Evolutionary conservation across 2,329 filamentous ascomycete species (phyloP), one percentile per base, ranked within the genome.

Genomic region (Lasiodiplodia sp.): DNA sequence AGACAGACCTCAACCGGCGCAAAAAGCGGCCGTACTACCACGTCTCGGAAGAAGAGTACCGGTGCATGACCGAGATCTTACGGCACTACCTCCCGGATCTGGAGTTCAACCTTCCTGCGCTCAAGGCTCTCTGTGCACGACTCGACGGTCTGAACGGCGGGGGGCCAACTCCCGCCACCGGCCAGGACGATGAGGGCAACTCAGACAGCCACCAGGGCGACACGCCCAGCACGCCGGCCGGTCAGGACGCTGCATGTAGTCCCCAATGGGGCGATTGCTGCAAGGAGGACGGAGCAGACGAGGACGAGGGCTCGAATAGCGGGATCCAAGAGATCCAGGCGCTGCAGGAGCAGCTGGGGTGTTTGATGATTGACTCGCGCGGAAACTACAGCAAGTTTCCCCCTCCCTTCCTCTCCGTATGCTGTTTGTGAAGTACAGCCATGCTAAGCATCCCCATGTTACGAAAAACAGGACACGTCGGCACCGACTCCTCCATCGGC

Each of bases 21-120:
- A 63, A 63, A 44, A 79, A 79, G 66, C 72, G 78, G 11, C 78
- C 78, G 7, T 79, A 78, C 69, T 79, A 79, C 69, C 78, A 79
- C 75, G 78, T 79, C 28, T 79, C 78, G 28, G 78, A 79, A 67
- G 78, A 79, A 62, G 78, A 79, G 68, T 79, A 79, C 49, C 77
- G 78, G 65, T 77, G 78, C 55, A 76, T 77, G 2, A 77, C 78
- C 74, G 74, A 76, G 34, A 79, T 79, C 57, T 71, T 79, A 8
- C 76, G 78, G 62, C 73, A 78, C 65, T 77, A 79, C 70, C 79
- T 79, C 55, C 78, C 77, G 14, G 77, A 77, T 14, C 74, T 74
- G 58, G 76, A 79, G 57, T 71, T 79, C 21, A 79, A 78, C 65
- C 71, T 79, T 10, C 73, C 76, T 16, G 75, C 74, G 0, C 71